A percentile compares a stretch with the other conserved stretches of the same genome.
Evolutionary conservation across 1,284 basidiomycete genomes (phyloP).

Genomic region (Moesziomyces parantarcticus): DNA sequence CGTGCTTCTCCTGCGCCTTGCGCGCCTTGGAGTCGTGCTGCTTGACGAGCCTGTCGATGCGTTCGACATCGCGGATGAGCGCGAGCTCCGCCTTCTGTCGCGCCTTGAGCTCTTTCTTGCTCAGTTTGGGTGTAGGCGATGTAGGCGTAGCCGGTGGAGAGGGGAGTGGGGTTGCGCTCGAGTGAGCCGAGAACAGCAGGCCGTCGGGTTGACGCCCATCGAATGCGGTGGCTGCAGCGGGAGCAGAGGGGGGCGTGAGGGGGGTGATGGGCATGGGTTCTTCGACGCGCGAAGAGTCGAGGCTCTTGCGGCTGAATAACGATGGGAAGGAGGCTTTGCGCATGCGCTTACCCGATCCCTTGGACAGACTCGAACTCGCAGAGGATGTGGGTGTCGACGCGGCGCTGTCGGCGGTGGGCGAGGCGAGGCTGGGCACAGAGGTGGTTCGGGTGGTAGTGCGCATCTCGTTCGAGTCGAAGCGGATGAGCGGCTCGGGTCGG

Average conservation of each 20-base stretch:
- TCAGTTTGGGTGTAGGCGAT: background rate
- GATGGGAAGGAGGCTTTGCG: slow-evolving; percentile 39
- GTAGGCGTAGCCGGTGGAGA: slow-evolving; percentile 17
- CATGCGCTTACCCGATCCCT: slow-evolving; percentile 13
- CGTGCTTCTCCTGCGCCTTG: slow-evolving; percentile 31
- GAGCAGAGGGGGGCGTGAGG: slow-evolving; percentile 13
- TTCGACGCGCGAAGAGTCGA: slow-evolving; percentile 10
- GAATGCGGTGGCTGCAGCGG: background rate
- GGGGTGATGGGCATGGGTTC: slow-evolving; percentile 9
- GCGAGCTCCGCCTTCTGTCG: slow-evolving; percentile 52
- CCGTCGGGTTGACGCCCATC: slow-evolving; percentile 8
- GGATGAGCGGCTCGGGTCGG: slow-evolving; percentile 27
- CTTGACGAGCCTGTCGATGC: slow-evolving; percentile 47
- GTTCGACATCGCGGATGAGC: slow-evolving; percentile 50
- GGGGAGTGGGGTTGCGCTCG: background rate
- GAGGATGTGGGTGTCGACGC: slow-evolving; percentile 14
- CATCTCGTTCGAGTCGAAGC: slow-evolving; percentile 24
- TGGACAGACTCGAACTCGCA: slow-evolving; percentile 28
- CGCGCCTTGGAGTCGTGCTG: slow-evolving; percentile 49
- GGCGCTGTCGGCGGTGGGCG: background rate
- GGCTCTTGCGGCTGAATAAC: slow-evolving; percentile 39
- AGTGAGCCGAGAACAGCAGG: slow-evolving; percentile 9
- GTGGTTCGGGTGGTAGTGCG: slow-evolving; percentile 18
- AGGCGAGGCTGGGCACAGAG: slow-evolving; percentile 7
- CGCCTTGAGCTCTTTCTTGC: slow-evolving; percentile 51